Conservation (phyloP, 2,329 filamentous ascomycete species). For the Cryphonectria radicalis region DNA sequence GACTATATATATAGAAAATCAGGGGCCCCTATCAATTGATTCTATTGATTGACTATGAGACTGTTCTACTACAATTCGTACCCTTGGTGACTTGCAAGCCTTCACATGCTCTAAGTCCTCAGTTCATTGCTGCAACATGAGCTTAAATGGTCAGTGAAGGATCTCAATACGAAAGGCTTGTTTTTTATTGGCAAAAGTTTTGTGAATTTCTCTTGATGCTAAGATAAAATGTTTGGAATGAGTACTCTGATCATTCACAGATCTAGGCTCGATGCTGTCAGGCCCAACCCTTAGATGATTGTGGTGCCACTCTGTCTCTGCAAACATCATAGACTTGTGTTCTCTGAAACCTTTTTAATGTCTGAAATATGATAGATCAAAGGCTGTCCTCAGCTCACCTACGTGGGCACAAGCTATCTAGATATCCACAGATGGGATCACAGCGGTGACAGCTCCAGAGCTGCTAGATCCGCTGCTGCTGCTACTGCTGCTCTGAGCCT, state of each 20-base stretch:
- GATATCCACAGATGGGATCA: not conserved
- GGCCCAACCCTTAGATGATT: not conserved
- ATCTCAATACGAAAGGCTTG: too few relatives aligned
- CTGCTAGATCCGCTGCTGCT: not conserved
- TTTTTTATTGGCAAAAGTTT: too few relatives aligned
- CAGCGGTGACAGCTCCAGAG: not conserved
- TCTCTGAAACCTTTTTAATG: not conserved
- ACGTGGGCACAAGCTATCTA: not conserved
- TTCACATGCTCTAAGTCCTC: not conserved
- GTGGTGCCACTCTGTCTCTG: not conserved
- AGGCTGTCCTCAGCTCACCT: not conserved
- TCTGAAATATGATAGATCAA: not conserved
- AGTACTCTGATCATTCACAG: too few relatives aligned
- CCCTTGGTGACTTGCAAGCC: not conserved
- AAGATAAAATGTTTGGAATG: too few relatives aligned
- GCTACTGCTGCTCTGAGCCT: not conserved
- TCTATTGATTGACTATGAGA: not conserved
- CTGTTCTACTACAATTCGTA: not conserved
- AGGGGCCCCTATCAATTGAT: not conserved
- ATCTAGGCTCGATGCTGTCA: too few relatives aligned
- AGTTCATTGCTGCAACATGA: not conserved
- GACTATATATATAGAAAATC: not conserved
- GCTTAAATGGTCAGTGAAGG: not conserved
- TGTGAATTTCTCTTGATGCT: too few relatives aligned
- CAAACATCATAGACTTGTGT: not conserved